A percentile compares a stretch with the other conserved stretches of the same genome.
Evolutionary conservation across 768 basidiomycete species (phyloP).

Genomic region (Lentinula guzmanii): DNA sequence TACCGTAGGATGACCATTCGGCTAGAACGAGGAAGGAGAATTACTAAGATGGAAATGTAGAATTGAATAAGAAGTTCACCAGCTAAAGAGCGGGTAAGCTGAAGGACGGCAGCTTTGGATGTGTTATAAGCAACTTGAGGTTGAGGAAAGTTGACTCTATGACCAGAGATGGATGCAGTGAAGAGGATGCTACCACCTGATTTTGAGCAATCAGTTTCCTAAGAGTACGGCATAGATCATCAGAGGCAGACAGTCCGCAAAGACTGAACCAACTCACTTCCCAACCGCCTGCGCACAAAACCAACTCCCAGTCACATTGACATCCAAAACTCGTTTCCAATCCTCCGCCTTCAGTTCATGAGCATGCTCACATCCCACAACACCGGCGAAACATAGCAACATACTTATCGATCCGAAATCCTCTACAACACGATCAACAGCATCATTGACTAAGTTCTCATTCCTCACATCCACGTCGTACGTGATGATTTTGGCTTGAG

Average conservation of each 20-base stretch:
- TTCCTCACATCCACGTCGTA: conserved; percentile 31
- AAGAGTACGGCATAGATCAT: neutral
- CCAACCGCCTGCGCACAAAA: conserved; percentile 36
- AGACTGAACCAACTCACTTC: conserved; percentile 18
- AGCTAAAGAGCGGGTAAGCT: conserved; percentile 67
- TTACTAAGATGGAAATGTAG: neutral
- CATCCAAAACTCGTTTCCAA: conserved; percentile 32
- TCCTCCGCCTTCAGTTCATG: conserved; percentile 23
- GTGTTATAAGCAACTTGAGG: conserved; percentile 63
- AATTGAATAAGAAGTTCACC: conserved; percentile 18
- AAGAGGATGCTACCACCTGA: conserved; percentile 36
- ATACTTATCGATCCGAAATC: conserved; percentile 27
- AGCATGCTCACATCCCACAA: conserved; percentile 27
- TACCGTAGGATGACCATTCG: conserved; percentile 59
- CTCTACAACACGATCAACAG: conserved; percentile 17
- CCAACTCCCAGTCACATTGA: conserved; percentile 41
- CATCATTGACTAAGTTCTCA: conserved; percentile 16
- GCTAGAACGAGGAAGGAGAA: conserved; percentile 13
- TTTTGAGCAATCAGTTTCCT: conserved; percentile 37
- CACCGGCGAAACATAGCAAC: conserved; percentile 37
- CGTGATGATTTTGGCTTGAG: conserved; percentile 24
- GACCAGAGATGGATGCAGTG: conserved; percentile 36
- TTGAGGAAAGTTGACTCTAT: conserved; percentile 34
- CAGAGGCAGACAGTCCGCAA: neutral
- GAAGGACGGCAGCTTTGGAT: conserved; percentile 72